These are phyloP conservation scores for Ogataea dorogensis DNA, from an alignment of 805 yeast species.

Conservation along the genomic window DNA sequence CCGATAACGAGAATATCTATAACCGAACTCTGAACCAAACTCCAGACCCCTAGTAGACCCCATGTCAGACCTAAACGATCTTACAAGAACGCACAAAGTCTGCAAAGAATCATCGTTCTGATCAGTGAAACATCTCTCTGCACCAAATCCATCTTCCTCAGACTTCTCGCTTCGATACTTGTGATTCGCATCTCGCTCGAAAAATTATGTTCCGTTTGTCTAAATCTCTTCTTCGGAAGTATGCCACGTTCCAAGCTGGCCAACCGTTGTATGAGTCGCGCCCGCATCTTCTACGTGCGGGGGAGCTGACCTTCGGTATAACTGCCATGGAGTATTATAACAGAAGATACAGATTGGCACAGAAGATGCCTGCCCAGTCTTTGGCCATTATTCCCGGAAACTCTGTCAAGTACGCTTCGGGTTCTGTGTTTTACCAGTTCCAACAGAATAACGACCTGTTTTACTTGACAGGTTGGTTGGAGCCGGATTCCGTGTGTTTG, in stretches of 20 bases:
- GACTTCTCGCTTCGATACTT: not conserved
- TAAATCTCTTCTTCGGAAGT: slow-evolving; percentile 5
- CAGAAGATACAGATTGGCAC: slow-evolving; percentile 62
- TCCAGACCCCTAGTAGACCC: slow-evolving; percentile 1
- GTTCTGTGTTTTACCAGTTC: slow-evolving; percentile 87
- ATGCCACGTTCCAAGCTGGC: slow-evolving; percentile 46
- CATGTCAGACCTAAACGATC: too few relatives aligned
- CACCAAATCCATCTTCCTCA: not conserved
- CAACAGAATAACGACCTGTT: slow-evolving; percentile 89
- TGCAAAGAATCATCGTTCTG: too few relatives aligned
- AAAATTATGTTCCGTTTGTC: slow-evolving; percentile 8
- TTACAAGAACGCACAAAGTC: too few relatives aligned
- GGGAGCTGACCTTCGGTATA: slow-evolving; percentile 87
- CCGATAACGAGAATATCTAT: too few relatives aligned
- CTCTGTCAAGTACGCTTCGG: slow-evolving; percentile 75
- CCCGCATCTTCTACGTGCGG: slow-evolving; percentile 68
- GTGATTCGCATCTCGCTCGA: too few relatives aligned
- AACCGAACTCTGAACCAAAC: too few relatives aligned
- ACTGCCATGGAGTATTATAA: slow-evolving; percentile 76
- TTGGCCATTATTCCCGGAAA: slow-evolving; percentile 75
- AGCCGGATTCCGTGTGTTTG: slow-evolving; percentile 73
- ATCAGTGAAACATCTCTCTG: too few relatives aligned
- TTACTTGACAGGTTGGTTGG: slow-evolving; percentile 90
- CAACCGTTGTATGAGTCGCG: slow-evolving; percentile 88
- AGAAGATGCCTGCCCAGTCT: slow-evolving; percentile 57